These are phyloP conservation scores for Cytidiella melzeri DNA, from an alignment of 768 basidiomycete species.

Conservation along the genomic window DNA sequence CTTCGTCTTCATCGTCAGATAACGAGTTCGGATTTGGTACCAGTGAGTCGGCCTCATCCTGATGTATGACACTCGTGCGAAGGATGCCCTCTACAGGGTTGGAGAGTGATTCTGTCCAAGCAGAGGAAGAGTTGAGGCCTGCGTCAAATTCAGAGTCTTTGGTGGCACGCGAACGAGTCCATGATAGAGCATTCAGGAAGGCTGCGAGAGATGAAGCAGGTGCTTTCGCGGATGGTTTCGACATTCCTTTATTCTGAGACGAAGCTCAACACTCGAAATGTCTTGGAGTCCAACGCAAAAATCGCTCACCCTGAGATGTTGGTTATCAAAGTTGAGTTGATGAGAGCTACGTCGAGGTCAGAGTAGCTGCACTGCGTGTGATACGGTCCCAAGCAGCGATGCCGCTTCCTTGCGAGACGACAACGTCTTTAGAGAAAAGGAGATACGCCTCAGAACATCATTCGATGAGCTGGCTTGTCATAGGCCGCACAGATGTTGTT, in stretches of 20 bases:
- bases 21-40: constrained; percentile 31
- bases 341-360: not conserved
- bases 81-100: constrained; percentile 8
- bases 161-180: constrained; percentile 9
- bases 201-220: constrained; percentile 13
- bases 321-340: not conserved
- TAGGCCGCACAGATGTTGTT: not conserved
- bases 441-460: not conserved
- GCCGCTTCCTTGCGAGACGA: not conserved
- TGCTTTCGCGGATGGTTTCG: not conserved
- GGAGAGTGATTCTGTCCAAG: constrained; percentile 56
- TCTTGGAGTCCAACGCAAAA: not conserved
- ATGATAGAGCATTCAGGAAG: constrained; percentile 16
- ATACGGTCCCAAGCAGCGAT: not conserved
- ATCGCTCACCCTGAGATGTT: not conserved
- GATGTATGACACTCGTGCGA: constrained; percentile 14
- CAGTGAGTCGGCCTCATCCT: constrained; percentile 34
- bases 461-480: not conserved
- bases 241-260: not conserved
- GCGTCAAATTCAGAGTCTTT: constrained; percentile 53
- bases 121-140: constrained; percentile 70
- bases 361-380: not conserved
- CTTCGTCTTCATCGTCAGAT: constrained; percentile 45
- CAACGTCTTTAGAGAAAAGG: not conserved
- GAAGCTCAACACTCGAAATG: not conserved